These are phyloP conservation scores for Mycena galericulata DNA, from an alignment of 768 basidiomycete species.

Conservation along the genomic window DNA sequence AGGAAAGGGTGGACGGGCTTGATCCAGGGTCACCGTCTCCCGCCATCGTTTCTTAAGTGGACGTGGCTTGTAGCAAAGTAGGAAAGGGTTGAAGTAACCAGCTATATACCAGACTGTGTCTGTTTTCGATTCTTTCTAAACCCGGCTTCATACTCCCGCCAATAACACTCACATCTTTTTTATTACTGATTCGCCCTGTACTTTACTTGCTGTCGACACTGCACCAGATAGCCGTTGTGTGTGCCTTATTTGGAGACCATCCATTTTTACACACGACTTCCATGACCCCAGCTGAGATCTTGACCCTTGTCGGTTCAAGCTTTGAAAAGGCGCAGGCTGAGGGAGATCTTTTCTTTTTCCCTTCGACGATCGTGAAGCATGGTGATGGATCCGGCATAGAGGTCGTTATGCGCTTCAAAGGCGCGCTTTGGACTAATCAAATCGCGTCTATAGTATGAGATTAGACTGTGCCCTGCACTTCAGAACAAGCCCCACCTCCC, in stretches of 20 bases:
- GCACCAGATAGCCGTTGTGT: neutral
- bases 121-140: conserved; percentile 39
- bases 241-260: neutral
- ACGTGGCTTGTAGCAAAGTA: conserved; percentile 24
- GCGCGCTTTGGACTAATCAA: conserved; percentile 13
- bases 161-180: conserved; percentile 5
- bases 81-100: conserved; percentile 32
- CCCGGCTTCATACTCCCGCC: conserved; percentile 11
- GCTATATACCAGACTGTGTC: conserved; percentile 42
- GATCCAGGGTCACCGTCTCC: conserved; percentile 41
- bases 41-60: conserved; percentile 18
- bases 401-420: conserved; percentile 50
- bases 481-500: conserved; percentile 78
- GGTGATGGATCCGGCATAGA: conserved; percentile 68
- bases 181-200: conserved; percentile 28
- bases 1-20: conserved; percentile 69
- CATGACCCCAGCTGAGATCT: conserved; percentile 62
- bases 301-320: conserved; percentile 63
- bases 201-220: conserved; percentile 9
- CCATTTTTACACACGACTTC: conserved; percentile 14
- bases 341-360: conserved; percentile 82
- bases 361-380: conserved; percentile 74
- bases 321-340: conserved; percentile 70
- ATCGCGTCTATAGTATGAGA: conserved; percentile 76
- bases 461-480: conserved; percentile 87